Conservation (phyloP, 1,284 basidiomycete species). For the Boletus albobrunnescens region DNA sequence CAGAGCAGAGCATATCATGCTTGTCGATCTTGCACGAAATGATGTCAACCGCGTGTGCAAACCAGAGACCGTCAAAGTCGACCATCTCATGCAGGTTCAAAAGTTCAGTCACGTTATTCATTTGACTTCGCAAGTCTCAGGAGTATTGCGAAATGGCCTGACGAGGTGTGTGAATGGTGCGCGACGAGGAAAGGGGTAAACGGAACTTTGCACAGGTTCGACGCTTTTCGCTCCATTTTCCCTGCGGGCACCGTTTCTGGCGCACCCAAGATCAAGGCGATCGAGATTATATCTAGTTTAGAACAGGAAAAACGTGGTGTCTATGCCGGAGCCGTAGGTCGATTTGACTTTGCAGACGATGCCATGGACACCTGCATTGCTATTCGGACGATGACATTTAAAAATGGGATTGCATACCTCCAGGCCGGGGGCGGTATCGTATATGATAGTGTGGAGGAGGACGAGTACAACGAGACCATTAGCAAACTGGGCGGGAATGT, state of each 20-base stretch:
- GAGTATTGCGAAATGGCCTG: constrained; percentile 77
- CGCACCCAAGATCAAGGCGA: constrained; percentile 98
- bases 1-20: constrained; percentile 97
- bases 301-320: constrained; percentile 91
- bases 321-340: constrained; percentile 95
- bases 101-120: constrained; percentile 99
- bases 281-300: constrained; percentile 86
- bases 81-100: constrained; percentile 91
- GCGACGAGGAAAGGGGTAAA: not conserved
- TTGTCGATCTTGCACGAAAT: constrained; percentile 98
- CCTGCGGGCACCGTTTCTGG: constrained; percentile 99
- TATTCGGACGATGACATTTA: constrained; percentile 97
- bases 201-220: constrained; percentile 60
- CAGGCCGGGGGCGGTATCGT: constrained; percentile 99
- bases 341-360: constrained; percentile 93
- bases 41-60: constrained; percentile 98
- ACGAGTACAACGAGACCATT: constrained; percentile 93
- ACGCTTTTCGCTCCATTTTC: constrained; percentile 98
- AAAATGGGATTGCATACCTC: constrained; percentile 87
- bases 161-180: constrained; percentile 53
- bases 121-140: constrained; percentile 93
- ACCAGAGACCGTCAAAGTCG: constrained; percentile 93
- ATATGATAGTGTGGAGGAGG: constrained; percentile 94
- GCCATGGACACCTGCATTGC: constrained; percentile 99
- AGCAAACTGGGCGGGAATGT: constrained; percentile 93